Conservation (phyloP, 2,329 filamentous ascomycete genomes). For the Proliferodiscus dingleyae region DNA sequence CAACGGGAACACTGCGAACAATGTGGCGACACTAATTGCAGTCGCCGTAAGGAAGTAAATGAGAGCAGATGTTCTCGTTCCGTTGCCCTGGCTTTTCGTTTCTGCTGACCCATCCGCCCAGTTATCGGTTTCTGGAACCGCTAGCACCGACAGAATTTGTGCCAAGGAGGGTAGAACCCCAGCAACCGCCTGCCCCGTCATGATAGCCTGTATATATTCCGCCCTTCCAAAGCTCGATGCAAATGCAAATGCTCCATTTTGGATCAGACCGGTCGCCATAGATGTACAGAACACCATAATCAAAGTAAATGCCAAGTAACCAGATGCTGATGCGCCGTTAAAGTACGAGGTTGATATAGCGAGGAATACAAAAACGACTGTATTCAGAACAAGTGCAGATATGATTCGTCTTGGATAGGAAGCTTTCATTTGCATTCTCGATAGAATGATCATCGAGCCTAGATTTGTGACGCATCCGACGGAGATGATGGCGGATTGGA, state of each 20-base stretch:
- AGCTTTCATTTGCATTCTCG: slow-evolving; percentile 73
- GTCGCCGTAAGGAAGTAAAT: slow-evolving; percentile 90
- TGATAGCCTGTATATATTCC: slow-evolving; percentile 93
- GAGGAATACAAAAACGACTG: slow-evolving; percentile 69
- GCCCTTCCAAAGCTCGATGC: slow-evolving; percentile 77
- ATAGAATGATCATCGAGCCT: slow-evolving; percentile 67
- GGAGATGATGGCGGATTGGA: slow-evolving; percentile 84
- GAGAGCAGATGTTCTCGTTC: slow-evolving; percentile 68
- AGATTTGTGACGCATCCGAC: slow-evolving; percentile 84
- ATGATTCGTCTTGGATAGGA: slow-evolving; percentile 87
- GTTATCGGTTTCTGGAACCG: slow-evolving; percentile 46
- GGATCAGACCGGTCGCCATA: slow-evolving; percentile 76
- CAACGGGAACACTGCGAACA: slow-evolving; percentile 72
- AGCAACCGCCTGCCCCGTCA: slow-evolving; percentile 89
- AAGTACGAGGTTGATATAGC: slow-evolving; percentile 73
- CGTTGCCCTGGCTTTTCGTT: slow-evolving; percentile 32
- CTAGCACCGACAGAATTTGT: slow-evolving; percentile 78
- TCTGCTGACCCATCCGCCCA: slow-evolving; percentile 19
- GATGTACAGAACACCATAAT: slow-evolving; percentile 75
- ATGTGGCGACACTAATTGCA: slow-evolving; percentile 61
- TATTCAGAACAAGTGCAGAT: slow-evolving; percentile 69
- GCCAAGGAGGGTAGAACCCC: slow-evolving; percentile 85
- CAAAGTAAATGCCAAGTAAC: slow-evolving; percentile 79
- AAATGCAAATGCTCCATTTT: slow-evolving; percentile 93
- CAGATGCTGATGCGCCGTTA: slow-evolving; percentile 52